Conservation (phyloP, 208 protist genomes). For the Leishmania turanica region DNA sequence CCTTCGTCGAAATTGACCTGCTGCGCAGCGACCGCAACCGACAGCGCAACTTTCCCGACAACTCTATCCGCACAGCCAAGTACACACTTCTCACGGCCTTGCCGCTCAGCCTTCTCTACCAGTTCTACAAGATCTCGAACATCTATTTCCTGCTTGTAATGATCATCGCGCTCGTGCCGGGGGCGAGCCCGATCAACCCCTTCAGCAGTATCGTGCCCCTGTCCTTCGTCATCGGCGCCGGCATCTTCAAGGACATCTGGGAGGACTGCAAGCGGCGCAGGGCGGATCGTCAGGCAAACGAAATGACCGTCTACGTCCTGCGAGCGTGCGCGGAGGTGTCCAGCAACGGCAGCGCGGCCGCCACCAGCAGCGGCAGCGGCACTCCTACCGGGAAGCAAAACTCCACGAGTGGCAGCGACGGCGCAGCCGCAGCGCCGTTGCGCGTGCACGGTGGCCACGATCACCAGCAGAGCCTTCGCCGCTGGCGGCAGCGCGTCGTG, state of each 20-base stretch:
- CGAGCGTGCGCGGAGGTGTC: constrained; percentile 13
- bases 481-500: not conserved
- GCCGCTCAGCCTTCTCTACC: constrained; percentile 74
- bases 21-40: constrained; percentile 57
- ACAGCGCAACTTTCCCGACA: constrained; percentile 45
- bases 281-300: constrained; percentile 68
- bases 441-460: not conserved
- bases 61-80: constrained; percentile 71
- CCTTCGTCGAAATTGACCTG: constrained; percentile 60
- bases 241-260: constrained; percentile 87
- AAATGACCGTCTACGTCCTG: constrained; percentile 48
- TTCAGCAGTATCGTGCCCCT: constrained; percentile 87
- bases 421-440: not conserved
- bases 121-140: constrained; percentile 93
- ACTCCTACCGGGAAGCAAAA: not conserved
- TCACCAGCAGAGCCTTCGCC: not conserved
- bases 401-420: not conserved
- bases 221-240: constrained; percentile 83
- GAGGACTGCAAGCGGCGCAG: constrained; percentile 80
- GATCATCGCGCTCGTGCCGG: constrained; percentile 86
- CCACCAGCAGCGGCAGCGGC: not conserved
- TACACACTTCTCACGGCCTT: constrained; percentile 68
- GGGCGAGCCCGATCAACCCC: constrained; percentile 87
- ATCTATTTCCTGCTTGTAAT: constrained; percentile 94
- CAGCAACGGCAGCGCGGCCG: not conserved